Base-by-base conservation (phyloP, 2,329 filamentous ascomycete species). In the Sporothrix luriei region DNA sequence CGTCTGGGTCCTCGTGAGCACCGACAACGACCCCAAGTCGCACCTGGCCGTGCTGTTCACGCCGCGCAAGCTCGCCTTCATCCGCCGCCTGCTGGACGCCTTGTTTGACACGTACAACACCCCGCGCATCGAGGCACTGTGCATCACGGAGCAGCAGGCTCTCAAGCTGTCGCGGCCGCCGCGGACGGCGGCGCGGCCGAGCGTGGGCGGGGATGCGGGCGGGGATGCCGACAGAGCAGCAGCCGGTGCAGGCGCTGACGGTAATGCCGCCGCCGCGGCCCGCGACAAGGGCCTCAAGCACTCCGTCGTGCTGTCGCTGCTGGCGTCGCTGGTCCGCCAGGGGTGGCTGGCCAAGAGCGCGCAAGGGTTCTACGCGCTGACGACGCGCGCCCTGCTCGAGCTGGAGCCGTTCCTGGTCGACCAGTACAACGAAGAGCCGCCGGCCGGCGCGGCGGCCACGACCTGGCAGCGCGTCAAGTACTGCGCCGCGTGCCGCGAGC, bases 51-150 rank as follows among this genome's bases (percentile, higher is more conserved):
- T 95, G 0, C 88, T 87, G 0, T 91, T 91, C 77, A 86, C 84
- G 9, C 82, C 92, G 0, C 93, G 97, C 74, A 94, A 98, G 81
- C 91, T 98, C 43, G 88, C 91, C 0, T 99, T 93, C 77, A 87
- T 98, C 68, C 95, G 96, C 79, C 85, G 95, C 10, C 78, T 97
- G 3, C 85, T 99, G 0, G 94, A 97, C 78, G 88, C 87, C 74
- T 97, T 99, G 87, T 99, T 98, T 77, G 92, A 96, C 73, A 90
- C 87, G 24, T 89, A 93, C 81, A 98, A 98, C 77, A 92, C 89
- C 0, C 84, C 83, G 10, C 84, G 88, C n/a, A 87, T 89, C 75
- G 94, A 99, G 79, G 86, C 93, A 33, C 90, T 97, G 86, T 93
- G 92, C 3, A 82, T 98, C 3, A 91, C 88, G 14, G 85, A 87